Evolutionary conservation across 441 rosid species (phyloP).

Genomic region (Aquilaria agallochum): DNA sequence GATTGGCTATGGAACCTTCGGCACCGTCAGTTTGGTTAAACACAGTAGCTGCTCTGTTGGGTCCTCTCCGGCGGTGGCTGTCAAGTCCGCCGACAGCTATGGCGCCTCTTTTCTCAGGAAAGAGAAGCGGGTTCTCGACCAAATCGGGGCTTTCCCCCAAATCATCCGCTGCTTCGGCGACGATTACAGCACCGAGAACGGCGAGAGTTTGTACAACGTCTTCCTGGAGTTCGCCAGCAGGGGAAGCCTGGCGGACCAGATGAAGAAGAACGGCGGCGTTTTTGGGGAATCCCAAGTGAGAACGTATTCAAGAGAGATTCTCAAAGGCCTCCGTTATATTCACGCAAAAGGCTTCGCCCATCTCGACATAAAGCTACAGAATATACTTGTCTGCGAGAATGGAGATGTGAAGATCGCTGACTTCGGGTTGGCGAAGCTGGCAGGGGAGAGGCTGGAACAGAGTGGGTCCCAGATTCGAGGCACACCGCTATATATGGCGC

Average conservation of each 20-base stretch:
- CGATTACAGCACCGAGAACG: constrained; percentile 36
- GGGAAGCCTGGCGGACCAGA: constrained; percentile 55
- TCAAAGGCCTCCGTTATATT: constrained; percentile 54
- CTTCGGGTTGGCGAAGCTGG: constrained; percentile 63
- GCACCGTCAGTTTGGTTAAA: constrained; percentile 45
- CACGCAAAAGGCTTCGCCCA: constrained; percentile 74
- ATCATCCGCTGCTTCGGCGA: constrained; percentile 49
- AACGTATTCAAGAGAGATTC: constrained; percentile 41
- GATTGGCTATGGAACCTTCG: constrained; percentile 70
- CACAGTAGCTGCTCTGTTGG: neutral
- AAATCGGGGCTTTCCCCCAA: constrained; percentile 41
- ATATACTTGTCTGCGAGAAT: constrained; percentile 48
- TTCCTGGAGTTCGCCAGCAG: constrained; percentile 69
- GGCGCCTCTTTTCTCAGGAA: constrained; percentile 33
- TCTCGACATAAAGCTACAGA: constrained; percentile 77
- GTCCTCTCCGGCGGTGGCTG: constrained; percentile 45
- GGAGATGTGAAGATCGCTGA: constrained; percentile 73
- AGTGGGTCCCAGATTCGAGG: constrained; percentile 50
- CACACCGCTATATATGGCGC: constrained; percentile 84
- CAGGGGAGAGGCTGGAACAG: constrained; percentile 23
- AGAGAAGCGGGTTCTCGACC: constrained; percentile 47
- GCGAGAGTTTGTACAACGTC: constrained; percentile 42
- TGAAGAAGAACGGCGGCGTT: constrained; percentile 42
- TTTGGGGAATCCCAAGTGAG: constrained; percentile 44
- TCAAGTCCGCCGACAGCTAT: constrained; percentile 43